phyloP scores from a whole-genome alignment of 2,329 filamentous ascomycete species.

The Fusarium papillatum region DNA sequence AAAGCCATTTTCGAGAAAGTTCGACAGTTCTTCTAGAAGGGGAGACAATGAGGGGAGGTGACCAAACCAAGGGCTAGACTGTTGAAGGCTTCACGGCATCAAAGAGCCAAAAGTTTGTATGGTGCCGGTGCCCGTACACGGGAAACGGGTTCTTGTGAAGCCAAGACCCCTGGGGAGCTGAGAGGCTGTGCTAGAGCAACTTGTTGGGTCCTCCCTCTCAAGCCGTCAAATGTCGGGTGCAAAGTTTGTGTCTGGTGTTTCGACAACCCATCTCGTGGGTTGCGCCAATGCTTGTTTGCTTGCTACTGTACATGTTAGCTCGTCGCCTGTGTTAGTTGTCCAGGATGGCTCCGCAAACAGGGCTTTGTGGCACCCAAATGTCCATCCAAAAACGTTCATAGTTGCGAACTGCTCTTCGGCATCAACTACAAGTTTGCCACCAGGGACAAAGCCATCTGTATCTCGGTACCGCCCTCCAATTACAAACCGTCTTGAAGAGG shows the following conservation, averaged over 20 bases:
- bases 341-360: constrained; percentile 7
- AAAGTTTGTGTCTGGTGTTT: constrained; percentile 7
- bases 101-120: background rate
- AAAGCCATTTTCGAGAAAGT: constrained; percentile 8
- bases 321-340: background rate
- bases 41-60: background rate
- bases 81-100: constrained; percentile 9
- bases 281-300: constrained; percentile 4
- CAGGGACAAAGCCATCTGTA: constrained; percentile 4
- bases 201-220: constrained; percentile 5
- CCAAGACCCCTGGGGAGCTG: background rate
- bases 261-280: constrained; percentile 5
- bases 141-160: constrained; percentile 7
- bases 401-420: constrained; percentile 16
- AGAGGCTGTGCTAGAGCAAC: constrained; percentile 1
- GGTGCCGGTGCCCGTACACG: background rate
- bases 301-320: background rate
- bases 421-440: constrained; percentile 29
- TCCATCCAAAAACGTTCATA: constrained; percentile 18
- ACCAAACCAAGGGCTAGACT: background rate
- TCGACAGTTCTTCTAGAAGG: constrained; percentile 21
- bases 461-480: background rate
- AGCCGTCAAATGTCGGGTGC: background rate
- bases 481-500: background rate
- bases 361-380: constrained; percentile 16